Evolutionary conservation across 2,329 filamentous ascomycete genomes (phyloP).

Genomic region (Microdochium nivale): DNA sequence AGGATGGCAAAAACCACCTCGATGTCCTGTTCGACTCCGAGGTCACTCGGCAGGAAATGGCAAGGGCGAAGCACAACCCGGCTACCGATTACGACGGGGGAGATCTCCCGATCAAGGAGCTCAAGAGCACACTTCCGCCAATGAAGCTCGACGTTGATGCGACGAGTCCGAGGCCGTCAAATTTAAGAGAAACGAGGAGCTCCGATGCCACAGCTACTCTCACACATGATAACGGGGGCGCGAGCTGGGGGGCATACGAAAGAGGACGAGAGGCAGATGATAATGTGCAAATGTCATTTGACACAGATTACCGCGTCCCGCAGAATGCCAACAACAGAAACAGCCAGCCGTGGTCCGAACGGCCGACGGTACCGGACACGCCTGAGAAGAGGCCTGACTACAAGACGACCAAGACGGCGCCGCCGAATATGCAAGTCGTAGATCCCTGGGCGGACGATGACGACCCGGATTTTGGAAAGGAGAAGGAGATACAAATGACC

Average conservation of each 20-base stretch:
- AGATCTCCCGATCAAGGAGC: slow-evolving; percentile 60
- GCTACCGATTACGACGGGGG: slow-evolving; percentile 15
- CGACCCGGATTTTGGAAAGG: slow-evolving; percentile 57
- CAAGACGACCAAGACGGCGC: slow-evolving; percentile 38
- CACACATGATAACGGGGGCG: slow-evolving; percentile 4
- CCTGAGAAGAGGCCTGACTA: slow-evolving; percentile 30
- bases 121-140: slow-evolving; percentile 80
- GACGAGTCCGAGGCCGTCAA: slow-evolving; percentile 1
- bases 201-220: slow-evolving; percentile 25
- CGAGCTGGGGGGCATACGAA: slow-evolving; percentile 11
- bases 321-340: slow-evolving; percentile 5
- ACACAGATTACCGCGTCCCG: slow-evolving; percentile 46
- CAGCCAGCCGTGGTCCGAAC: neutral
- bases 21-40: slow-evolving; percentile 90
- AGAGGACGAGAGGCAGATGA: slow-evolving; percentile 28
- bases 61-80: slow-evolving; percentile 53
- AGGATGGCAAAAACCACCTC: slow-evolving; percentile 38
- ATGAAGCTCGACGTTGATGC: slow-evolving; percentile 64
- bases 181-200: slow-evolving; percentile 37
- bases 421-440: slow-evolving; percentile 28
- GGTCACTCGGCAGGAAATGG: slow-evolving; percentile 80
- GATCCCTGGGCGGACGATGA: slow-evolving; percentile 65
- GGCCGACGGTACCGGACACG: slow-evolving; percentile 14
- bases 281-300: slow-evolving; percentile 64
- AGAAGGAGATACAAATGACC: slow-evolving; percentile 72